Evolutionary conservation across 2,329 filamentous ascomycete genomes (phyloP), one percentile per base, ranked within the genome.

Genomic region (Xylaria sp.): DNA sequence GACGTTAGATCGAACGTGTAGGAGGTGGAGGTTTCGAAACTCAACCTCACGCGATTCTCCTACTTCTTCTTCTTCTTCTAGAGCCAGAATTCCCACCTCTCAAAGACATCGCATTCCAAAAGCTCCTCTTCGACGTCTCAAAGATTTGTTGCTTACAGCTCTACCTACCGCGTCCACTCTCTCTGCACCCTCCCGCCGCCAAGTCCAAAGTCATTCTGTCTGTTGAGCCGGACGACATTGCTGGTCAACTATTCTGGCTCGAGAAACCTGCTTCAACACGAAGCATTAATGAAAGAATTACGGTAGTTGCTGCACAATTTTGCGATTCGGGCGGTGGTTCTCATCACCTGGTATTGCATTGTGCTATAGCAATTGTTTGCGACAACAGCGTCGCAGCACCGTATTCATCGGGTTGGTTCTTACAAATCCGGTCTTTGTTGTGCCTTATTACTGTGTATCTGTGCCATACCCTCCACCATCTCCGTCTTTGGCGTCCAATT

Each of bases 11-110:
- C 36, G 36, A 28, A 23, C 53, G 10, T 57, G 33, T 26, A 28
- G 1, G 38, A 42, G 56, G 7, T 44, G 1, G 23, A 42, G 56
- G 7, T 44, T 59, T 28, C 11, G 20, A 59, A 31, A 64, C 61
- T 59, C 48, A 28, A 59, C 66, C 49, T 68, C 61, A 56, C 23
- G 61, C 49, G 49, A 60, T 28, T 31, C 48, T 56, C 42, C 10
- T 31, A 44, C 60, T 60, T 65, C 33, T 60, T 42, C 40, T 23
- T 13, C n/a, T 17, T 42, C 40, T 23, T 13, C n/a, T 17, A 9
- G 42, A 40, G 5, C 53, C 13, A 40, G 28, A 28, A 28, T 40
- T 31, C 23, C 31, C n/a, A 13, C 48, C 48, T n/a, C 49, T 17
- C 38, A 40, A 10, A 33, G 44, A 36, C 28, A 13, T 15, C 46